Evolutionary conservation across 345 rosid species (phyloP).

Genomic region (Eutrema heterophyllum): DNA sequence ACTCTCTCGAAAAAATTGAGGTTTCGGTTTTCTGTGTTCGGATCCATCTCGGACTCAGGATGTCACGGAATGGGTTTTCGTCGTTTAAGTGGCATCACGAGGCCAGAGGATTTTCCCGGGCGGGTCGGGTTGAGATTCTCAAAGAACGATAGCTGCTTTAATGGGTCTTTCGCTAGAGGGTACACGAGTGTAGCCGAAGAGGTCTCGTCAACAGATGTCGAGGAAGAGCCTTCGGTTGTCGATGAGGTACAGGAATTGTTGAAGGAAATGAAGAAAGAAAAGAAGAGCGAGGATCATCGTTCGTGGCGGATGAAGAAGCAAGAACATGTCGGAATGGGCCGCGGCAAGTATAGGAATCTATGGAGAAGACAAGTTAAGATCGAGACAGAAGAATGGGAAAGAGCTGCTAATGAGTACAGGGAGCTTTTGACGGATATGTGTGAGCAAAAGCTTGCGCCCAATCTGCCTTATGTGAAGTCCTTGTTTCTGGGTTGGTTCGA

Average conservation of each 20-base stretch:
- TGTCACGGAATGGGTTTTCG: constrained; percentile 29
- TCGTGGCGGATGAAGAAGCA: constrained; percentile 20
- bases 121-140: constrained; percentile 31
- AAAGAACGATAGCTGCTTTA: constrained; percentile 31
- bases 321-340: constrained; percentile 38
- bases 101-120: constrained; percentile 31
- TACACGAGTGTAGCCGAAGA: constrained; percentile 80
- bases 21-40: constrained; percentile 24
- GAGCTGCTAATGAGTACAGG: constrained; percentile 73
- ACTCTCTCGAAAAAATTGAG: constrained; percentile 16
- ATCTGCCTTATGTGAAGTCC: constrained; percentile 82
- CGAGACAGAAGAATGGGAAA: constrained; percentile 95
- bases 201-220: constrained; percentile 66
- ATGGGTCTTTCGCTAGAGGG: constrained; percentile 51
- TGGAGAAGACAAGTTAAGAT: constrained; percentile 80
- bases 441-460: constrained; percentile 87
- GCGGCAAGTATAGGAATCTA: constrained; percentile 37
- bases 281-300: constrained; percentile 34
- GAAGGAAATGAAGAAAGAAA: constrained; percentile 55
- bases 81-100: constrained; percentile 32
- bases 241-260: constrained; percentile 70
- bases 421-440: constrained; percentile 91
- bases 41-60: constrained; percentile 24
- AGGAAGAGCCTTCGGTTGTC: constrained; percentile 53
- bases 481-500: constrained; percentile 98